Percentiles rank a stretch among this genome's conserved stretches.
Conservation (phyloP, 2,329 filamentous ascomycete genomes). For the Penicillium italicum region DNA sequence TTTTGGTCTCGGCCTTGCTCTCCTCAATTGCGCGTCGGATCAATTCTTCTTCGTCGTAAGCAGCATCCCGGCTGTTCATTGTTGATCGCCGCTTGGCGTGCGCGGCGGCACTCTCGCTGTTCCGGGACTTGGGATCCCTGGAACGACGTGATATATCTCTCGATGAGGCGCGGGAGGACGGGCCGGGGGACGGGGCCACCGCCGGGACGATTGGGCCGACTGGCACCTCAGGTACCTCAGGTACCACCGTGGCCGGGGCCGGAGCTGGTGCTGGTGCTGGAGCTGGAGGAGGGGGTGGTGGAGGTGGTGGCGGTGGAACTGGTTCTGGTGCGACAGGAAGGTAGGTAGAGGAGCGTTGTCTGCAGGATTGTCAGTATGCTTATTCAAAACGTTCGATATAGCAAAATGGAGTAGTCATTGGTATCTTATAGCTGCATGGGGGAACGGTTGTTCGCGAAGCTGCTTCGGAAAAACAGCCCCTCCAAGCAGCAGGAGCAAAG, state of each 20-base stretch:
- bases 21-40: constrained; percentile 87
- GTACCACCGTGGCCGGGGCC: not conserved
- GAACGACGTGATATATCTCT: constrained; percentile 38
- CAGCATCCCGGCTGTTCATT: constrained; percentile 94
- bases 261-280: not conserved
- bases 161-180: constrained; percentile 44
- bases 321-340: constrained; percentile 52
- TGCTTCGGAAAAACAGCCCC: not conserved
- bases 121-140: constrained; percentile 45
- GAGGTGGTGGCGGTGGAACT: not conserved
- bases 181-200: constrained; percentile 29
- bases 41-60: constrained; percentile 92
- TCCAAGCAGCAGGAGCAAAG: constrained; percentile 1
- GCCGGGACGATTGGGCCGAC: not conserved
- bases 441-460: not conserved
- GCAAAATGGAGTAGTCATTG: constrained; percentile 6
- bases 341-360: constrained; percentile 62
- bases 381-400: not conserved
- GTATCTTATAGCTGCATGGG: not conserved
- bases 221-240: not conserved
- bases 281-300: not conserved
- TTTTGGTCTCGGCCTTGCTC: constrained; percentile 75
- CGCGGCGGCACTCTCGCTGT: constrained; percentile 50
- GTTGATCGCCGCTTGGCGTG: constrained; percentile 84
- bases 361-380: constrained; percentile 39